Evolutionary conservation across 2,329 filamentous ascomycete species (phyloP).

Genomic region (Colletotrichum spinosum): DNA sequence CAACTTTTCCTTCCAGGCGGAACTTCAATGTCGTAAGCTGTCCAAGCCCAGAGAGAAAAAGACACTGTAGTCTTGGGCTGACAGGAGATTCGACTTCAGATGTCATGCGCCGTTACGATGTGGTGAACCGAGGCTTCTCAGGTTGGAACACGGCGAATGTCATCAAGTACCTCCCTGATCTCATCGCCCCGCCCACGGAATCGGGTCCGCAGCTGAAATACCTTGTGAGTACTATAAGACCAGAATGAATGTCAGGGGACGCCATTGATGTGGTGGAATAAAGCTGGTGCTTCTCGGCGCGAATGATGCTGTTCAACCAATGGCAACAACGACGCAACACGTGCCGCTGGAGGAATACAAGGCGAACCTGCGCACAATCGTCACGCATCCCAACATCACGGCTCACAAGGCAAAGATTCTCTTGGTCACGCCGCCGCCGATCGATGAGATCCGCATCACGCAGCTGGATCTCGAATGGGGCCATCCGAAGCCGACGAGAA

Average conservation of each 20-base stretch:
- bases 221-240: constrained; percentile 62
- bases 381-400: constrained; percentile 76
- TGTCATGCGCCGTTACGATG: constrained; percentile 82
- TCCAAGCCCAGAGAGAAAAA: constrained; percentile 49
- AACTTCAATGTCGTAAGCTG: constrained; percentile 73
- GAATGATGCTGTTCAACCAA: constrained; percentile 83
- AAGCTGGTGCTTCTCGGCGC: constrained; percentile 83
- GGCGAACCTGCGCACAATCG: constrained; percentile 76
- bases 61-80: constrained; percentile 50
- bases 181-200: constrained; percentile 75
- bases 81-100: constrained; percentile 57
- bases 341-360: constrained; percentile 82
- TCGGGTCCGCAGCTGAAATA: constrained; percentile 72
- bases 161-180: constrained; percentile 73
- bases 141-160: constrained; percentile 88
- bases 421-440: constrained; percentile 83
- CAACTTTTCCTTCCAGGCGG: constrained; percentile 81
- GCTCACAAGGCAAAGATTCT: constrained; percentile 80
- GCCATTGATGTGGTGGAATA: not conserved
- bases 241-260: too few species aligned
- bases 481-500: constrained; percentile 55
- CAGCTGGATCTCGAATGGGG: constrained; percentile 58
- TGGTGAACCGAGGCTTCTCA: constrained; percentile 88
- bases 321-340: constrained; percentile 75
- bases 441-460: constrained; percentile 79